Conservation (phyloP, 108 stramenopile genomes). For the Cyclotella atomus region DNA sequence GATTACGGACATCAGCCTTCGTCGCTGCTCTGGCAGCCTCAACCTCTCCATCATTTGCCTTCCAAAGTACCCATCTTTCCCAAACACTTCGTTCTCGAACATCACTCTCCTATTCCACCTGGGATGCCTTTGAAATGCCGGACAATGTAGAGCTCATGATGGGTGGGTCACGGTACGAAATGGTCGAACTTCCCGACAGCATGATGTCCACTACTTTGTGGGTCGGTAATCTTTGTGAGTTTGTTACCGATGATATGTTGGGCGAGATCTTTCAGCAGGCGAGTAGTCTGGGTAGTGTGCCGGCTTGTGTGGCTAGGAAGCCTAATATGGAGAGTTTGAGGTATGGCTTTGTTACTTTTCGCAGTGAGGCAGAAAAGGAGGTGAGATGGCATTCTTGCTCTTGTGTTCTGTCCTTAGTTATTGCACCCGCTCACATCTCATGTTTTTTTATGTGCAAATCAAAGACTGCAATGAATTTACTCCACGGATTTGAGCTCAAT, state of each 20-base stretch:
- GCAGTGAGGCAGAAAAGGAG: conserved; percentile 73
- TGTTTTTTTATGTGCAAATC: not conserved
- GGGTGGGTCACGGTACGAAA: conserved; percentile 78
- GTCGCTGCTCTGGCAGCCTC: not conserved
- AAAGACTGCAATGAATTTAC: conserved; percentile 68
- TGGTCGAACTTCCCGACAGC: conserved; percentile 77
- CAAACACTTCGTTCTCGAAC: not conserved
- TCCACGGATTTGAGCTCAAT: conserved; percentile 63
- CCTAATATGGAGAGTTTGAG: conserved; percentile 62
- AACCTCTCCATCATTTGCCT: conserved; percentile 1
- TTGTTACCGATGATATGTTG: conserved; percentile 76
- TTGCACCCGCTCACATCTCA: not conserved
- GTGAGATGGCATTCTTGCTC: conserved; percentile 34
- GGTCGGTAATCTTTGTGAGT: conserved; percentile 83
- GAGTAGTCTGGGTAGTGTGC: conserved; percentile 59
- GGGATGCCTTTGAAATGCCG: conserved; percentile 51
- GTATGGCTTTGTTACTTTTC: conserved; percentile 84
- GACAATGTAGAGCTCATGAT: conserved; percentile 71
- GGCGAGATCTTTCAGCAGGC: conserved; percentile 69
- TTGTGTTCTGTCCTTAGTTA: not conserved
- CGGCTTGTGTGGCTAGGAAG: conserved; percentile 82
- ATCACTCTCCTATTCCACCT: conserved; percentile 32
- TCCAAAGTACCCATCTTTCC: not conserved
- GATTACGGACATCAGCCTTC: not conserved
- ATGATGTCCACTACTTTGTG: conserved; percentile 83